Percentiles rank a stretch among this genome's conserved stretches.
Conservation (phyloP, 768 basidiomycete species). For the Russula lepida region DNA sequence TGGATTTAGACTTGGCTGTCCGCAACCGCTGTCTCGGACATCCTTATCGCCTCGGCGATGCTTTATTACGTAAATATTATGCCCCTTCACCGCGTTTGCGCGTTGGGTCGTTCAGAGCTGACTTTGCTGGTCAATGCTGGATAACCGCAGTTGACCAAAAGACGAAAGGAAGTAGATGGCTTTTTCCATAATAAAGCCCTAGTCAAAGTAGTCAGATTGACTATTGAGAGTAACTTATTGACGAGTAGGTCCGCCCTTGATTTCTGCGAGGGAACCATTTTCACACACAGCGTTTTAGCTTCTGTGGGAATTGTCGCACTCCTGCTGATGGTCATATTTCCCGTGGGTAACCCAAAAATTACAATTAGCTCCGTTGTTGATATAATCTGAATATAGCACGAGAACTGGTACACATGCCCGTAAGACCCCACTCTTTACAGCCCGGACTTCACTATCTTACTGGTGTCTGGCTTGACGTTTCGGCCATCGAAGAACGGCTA, state of each 20-base stretch:
- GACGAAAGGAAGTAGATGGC: not conserved
- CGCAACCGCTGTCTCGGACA: not conserved
- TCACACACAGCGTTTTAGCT: not conserved
- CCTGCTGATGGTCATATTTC: not conserved
- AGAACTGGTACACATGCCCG: slow-evolving; percentile 10
- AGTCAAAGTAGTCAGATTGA: slow-evolving; percentile 21
- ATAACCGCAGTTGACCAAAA: not conserved
- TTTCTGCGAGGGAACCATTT: not conserved
- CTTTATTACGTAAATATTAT: not conserved
- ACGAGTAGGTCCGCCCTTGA: slow-evolving; percentile 1
- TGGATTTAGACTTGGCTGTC: slow-evolving; percentile 1
- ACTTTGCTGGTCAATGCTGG: not conserved
- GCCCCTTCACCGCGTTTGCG: no score
- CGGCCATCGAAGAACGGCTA: not conserved
- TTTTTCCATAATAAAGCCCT: slow-evolving; percentile 2
- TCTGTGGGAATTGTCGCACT: not conserved
- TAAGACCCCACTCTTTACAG: not conserved
- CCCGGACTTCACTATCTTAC: not conserved
- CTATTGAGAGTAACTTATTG: slow-evolving; percentile 25
- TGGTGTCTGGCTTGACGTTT: not conserved
- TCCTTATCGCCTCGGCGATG: slow-evolving; percentile 6
- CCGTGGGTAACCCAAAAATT: not conserved
- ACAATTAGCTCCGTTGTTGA: not conserved
- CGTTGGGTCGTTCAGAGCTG: not conserved
- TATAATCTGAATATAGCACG: not conserved